phyloP scores from a whole-genome alignment of 2,329 filamentous ascomycete genomes.

The Diaporthe sp. region DNA sequence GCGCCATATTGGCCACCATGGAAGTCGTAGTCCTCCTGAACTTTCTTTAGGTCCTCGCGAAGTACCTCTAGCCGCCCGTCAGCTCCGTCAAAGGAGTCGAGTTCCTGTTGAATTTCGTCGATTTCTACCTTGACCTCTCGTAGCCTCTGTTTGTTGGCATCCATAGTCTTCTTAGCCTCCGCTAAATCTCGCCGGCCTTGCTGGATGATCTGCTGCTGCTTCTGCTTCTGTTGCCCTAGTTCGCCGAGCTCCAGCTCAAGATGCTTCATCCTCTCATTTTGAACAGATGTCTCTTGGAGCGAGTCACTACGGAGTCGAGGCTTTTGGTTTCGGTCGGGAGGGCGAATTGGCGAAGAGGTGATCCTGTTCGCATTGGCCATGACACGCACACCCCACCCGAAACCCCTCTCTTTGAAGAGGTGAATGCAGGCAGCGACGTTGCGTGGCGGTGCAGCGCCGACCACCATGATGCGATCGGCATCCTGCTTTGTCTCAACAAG shows the following conservation, averaged over 20 bases:
- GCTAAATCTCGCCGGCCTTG: slow-evolving; percentile 59
- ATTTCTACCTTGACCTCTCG: slow-evolving; percentile 72
- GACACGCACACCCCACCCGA: slow-evolving; percentile 70
- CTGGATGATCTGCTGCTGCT: slow-evolving; percentile 59
- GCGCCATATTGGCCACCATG: slow-evolving; percentile 67
- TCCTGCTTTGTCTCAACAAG: slow-evolving; percentile 76
- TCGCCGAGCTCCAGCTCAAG: slow-evolving; percentile 65
- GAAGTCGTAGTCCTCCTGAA: slow-evolving; percentile 54
- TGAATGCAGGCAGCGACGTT: slow-evolving; percentile 82
- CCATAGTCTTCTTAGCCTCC: slow-evolving; percentile 56
- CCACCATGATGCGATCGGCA: slow-evolving; percentile 77
- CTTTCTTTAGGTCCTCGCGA: slow-evolving; percentile 65
- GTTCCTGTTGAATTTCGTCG: slow-evolving; percentile 62
- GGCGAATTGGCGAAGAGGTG: slow-evolving; percentile 51
- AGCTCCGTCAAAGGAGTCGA: slow-evolving; percentile 75
- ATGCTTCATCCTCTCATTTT: slow-evolving; percentile 61
- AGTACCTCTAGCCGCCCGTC: slow-evolving; percentile 74
- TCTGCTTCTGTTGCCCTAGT: slow-evolving; percentile 59
- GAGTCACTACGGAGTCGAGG: slow-evolving; percentile 84
- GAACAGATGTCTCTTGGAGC: slow-evolving; percentile 43
- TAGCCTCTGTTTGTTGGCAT: slow-evolving; percentile 59
- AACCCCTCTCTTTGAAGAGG: slow-evolving; percentile 67
- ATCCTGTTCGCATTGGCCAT: slow-evolving; percentile 46
- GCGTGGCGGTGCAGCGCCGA: slow-evolving; percentile 61
- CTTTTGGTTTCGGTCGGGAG: slow-evolving; percentile 57